These are phyloP conservation scores for Laburnicola sp. DNA, from an alignment of 2,329 filamentous ascomycete species.

Conservation along the genomic window DNA sequence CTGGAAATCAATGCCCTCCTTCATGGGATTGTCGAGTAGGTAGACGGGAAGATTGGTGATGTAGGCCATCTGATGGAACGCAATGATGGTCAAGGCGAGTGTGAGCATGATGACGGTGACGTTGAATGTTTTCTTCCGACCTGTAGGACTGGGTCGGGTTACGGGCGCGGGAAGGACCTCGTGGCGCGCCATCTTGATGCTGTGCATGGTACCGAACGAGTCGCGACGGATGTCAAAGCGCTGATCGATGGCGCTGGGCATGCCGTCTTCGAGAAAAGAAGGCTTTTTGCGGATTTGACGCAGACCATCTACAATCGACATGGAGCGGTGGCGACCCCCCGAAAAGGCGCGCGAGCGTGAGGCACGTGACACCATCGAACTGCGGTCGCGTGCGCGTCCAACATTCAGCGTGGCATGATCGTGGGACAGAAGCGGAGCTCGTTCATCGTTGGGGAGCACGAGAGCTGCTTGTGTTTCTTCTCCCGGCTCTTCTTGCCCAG, in stretches of 20 bases:
- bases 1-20: constrained; percentile 44
- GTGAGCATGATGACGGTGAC: constrained; percentile 74
- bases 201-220: constrained; percentile 45
- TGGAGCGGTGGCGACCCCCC: constrained; percentile 30
- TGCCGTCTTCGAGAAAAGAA: constrained; percentile 43
- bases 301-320: constrained; percentile 36
- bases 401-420: constrained; percentile 58
- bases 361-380: too few species aligned
- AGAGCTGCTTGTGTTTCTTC: constrained; percentile 62
- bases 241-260: constrained; percentile 38
- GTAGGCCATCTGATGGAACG: constrained; percentile 87
- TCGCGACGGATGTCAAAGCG: constrained; percentile 41
- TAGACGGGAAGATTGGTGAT: constrained; percentile 91
- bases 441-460: constrained; percentile 63
- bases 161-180: constrained; percentile 24
- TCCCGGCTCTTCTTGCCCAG: constrained; percentile 33
- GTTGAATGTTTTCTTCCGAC: constrained; percentile 54
- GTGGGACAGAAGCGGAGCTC: constrained; percentile 59
- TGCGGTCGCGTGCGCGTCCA: constrained; percentile 36
- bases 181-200: constrained; percentile 35
- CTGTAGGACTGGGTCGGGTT: constrained; percentile 11
- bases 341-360: constrained; percentile 32
- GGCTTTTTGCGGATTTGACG: constrained; percentile 41
- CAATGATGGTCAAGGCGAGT: constrained; percentile 82
- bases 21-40: constrained; percentile 70